A percentile compares a stretch with the other conserved stretches of the same genome.
Evolutionary conservation across 1,284 basidiomycete genomes (phyloP).

Genomic region (Moesziomyces antarcticus): DNA sequence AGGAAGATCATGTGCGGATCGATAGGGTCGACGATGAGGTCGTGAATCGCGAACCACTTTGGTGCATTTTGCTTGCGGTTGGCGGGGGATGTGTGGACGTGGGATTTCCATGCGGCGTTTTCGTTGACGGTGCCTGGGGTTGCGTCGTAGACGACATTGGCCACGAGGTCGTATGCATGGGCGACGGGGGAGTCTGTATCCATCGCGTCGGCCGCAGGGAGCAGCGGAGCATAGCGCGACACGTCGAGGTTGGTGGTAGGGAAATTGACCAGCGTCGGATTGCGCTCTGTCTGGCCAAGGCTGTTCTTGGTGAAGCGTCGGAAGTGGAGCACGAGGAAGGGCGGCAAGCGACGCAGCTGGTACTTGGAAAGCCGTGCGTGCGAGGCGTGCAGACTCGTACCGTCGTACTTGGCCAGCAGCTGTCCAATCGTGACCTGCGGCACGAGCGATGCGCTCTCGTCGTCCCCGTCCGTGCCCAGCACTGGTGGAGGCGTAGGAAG

Average conservation of each 20-base stretch:
- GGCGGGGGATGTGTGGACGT: slow-evolving; percentile 74
- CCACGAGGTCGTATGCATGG: slow-evolving; percentile 90
- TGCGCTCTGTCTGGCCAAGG: slow-evolving; percentile 94
- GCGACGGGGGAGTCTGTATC: slow-evolving; percentile 68
- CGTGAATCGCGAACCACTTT: slow-evolving; percentile 97
- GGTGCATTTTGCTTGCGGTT: slow-evolving; percentile 69
- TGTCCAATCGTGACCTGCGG: slow-evolving; percentile 93
- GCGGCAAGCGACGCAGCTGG: slow-evolving; percentile 87
- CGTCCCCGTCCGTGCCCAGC: slow-evolving; percentile 91
- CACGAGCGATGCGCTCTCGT: slow-evolving; percentile 76
- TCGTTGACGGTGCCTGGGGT: slow-evolving; percentile 91
- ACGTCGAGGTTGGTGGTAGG: slow-evolving; percentile 81
- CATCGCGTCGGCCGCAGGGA: slow-evolving; percentile 66
- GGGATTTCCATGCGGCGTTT: slow-evolving; percentile 88
- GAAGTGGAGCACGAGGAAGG: slow-evolving; percentile 92
- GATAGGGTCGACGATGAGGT: slow-evolving; percentile 93
- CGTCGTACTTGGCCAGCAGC: slow-evolving; percentile 96
- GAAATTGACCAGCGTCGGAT: slow-evolving; percentile 98
- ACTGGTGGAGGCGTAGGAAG: slow-evolving; percentile 88
- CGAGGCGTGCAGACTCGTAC: slow-evolving; percentile 68
- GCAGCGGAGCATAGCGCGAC: slow-evolving; percentile 15
- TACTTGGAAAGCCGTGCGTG: slow-evolving; percentile 73
- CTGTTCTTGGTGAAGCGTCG: slow-evolving; percentile 98
- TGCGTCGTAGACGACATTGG: slow-evolving; percentile 94
- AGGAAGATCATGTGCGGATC: slow-evolving; percentile 97